Base-by-base conservation (phyloP, 2,329 filamentous ascomycete genomes). In the Pseudogymnoascus sp. region DNA sequence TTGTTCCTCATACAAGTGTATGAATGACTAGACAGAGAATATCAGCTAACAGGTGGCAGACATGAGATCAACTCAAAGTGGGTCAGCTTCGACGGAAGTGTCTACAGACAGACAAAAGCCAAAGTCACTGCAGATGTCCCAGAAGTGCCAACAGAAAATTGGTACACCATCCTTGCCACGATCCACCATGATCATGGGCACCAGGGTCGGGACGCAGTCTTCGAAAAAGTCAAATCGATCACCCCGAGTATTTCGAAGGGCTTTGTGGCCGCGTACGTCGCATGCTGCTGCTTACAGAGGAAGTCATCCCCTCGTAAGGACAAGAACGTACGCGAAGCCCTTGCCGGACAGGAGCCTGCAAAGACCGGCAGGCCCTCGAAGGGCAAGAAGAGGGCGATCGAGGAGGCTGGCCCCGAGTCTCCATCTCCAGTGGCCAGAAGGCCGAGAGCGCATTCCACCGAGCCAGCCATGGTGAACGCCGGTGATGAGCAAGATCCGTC, bases 221-320 rank as follows among this genome's bases (percentile, higher is more conserved):
- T 57, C n/a, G 7, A 36, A 7, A 36, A 19, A 13, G 28, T 34
- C 51, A 16, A 36, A 57, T 19, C 11, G 51, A 57, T 57, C 51
- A 57, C 51, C 51, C 28, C 28, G n/a, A 57, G 51, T 36, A 57
- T 57, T 57, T 57, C 51, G 16, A 57, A 57, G 31, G 10, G 51
- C 10, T 57, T 57, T 16, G 10, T 57, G 51, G 51, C 51, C 51
- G 28, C n/a, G 10, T 57, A 57, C 51, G 28, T 57, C n/a, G 13
- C 28, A 57, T 57, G 28, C 28, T 57, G 51, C 28, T 57, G 51
- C 51, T 6, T 19, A 14, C n/a, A 19, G 51, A 6, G 51, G 4
- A 57, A 57, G 51, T 21, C 51, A 36, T 34, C 51, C n/a, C 10
- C 28, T 19, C 51, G 51, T 36, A 19, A 16, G 14, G 23, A 11